These are phyloP conservation scores for Raffaelea ambrosiae DNA, from an alignment of 2,329 filamentous ascomycete species.

Conservation along the genomic window DNA sequence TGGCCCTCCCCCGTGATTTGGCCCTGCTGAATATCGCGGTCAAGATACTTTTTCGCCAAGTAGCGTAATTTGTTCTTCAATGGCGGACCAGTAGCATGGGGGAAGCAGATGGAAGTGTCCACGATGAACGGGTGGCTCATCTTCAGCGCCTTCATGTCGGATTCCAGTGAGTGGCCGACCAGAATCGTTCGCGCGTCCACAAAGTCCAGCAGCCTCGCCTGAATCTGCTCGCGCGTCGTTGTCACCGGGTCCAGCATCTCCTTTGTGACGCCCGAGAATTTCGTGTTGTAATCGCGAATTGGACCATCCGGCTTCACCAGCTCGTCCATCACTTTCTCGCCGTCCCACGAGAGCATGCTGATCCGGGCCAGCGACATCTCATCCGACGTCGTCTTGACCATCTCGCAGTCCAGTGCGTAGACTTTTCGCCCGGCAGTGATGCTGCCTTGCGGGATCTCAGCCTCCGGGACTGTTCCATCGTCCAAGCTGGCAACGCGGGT, in stretches of 20 bases:
- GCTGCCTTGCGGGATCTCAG: conserved; percentile 69
- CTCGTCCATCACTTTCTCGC: conserved; percentile 74
- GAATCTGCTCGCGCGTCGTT: conserved; percentile 76
- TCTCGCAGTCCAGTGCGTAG: conserved; percentile 87
- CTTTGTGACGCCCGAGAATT: conserved; percentile 85
- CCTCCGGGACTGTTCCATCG: conserved; percentile 57
- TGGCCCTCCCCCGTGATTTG: conserved; percentile 61
- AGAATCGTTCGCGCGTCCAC: conserved; percentile 66
- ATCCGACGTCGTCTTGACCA: conserved; percentile 84
- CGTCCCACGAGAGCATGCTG: conserved; percentile 80
- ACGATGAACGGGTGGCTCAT: conserved; percentile 88
- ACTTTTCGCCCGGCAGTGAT: conserved; percentile 74
- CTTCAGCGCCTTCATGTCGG: conserved; percentile 74
- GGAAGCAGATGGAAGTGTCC: conserved; percentile 84
- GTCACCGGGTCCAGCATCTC: conserved; percentile 75
- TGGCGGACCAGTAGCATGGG: conserved; percentile 81
- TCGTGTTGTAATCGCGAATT: conserved; percentile 90
- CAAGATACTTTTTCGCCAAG: conserved; percentile 77
- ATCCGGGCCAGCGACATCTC: conserved; percentile 79
- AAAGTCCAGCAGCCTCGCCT: conserved; percentile 63
- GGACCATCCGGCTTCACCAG: conserved; percentile 82
- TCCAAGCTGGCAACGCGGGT: conserved; percentile 59
- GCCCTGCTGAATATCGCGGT: conserved; percentile 79
- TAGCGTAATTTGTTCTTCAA: conserved; percentile 88
- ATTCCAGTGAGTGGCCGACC: conserved; percentile 73